Evolutionary conservation across 441 rosid genomes (phyloP), one percentile per base, ranked within the genome.

Genomic region (Pelargonium cotyledonis): DNA sequence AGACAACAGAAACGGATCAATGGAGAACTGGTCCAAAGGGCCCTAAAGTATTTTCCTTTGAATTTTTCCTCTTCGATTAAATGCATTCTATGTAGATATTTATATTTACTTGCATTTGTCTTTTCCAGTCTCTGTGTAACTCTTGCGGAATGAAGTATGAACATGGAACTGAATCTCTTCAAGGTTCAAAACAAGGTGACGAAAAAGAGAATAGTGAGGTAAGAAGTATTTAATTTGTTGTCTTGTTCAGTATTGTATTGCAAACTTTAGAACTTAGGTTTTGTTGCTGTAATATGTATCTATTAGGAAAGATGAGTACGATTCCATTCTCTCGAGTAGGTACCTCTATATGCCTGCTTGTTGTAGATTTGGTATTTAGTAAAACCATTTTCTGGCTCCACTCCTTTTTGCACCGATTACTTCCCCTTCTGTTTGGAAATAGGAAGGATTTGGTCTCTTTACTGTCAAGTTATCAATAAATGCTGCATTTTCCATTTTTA

Each of bases 171-270:
- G 68, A 73, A 65, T 51, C 66, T 51, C 68, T 58, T 68, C 66
- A 65, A 9, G 73, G 60, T 60, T 69, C 70, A 65, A 51, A 69
- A 41, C 66, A 35, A 47, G 55, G 67, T 31, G 65, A 67, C 70
- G 75, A 64, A 16, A 63, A 71, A 38, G 76, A 43, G 53, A 64
- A 63, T 0, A 47, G 18, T 44, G 76, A 80, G 78, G 78, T 74
- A 15, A 74, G 76, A 49, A 58, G 49, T 46, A 8, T 11, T 2
- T 60, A 51, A 18, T 31, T 35, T 51, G 21, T 19, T 46, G 19
- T 65, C 65, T 57, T 23, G 49, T 61, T 68, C 11, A 60, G 66
- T 41, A 53, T 58, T 55, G 12, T 38, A 18, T 51, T 41, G 14
- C 16, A 16, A 53, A 7, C 6, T 63, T 19, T 43, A 11, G 49